phyloP scores from a whole-genome alignment of 345 rosid genomes.

The Camelina sativa region DNA sequence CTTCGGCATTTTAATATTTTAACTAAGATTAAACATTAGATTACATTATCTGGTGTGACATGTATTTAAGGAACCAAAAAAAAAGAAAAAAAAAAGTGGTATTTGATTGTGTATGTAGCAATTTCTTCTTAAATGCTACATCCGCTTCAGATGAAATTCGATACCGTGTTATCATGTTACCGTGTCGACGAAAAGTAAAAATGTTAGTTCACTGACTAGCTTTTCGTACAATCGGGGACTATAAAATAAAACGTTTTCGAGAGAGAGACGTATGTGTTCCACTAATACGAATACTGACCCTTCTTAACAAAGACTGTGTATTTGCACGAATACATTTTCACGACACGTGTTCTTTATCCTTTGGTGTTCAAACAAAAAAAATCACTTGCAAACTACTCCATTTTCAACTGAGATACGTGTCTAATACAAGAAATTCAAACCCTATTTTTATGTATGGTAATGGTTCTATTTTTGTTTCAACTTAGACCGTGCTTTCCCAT shows the following conservation, averaged over 20 bases:
- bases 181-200: not conserved
- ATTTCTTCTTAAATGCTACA: not conserved
- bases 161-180: not conserved
- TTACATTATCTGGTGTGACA: not conserved
- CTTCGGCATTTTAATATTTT: not conserved
- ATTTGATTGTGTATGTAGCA: not conserved
- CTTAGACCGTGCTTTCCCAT: not conserved
- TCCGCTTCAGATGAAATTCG: not conserved
- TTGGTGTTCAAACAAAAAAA: constrained; percentile 4
- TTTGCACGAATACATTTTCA: constrained; percentile 20
- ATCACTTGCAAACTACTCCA: not conserved
- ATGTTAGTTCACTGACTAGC: not conserved
- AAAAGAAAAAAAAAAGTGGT: not conserved
- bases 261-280: constrained; percentile 23
- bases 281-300: not conserved
- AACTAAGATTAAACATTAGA: not conserved
- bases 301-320: constrained; percentile 3
- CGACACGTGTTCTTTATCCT: constrained; percentile 24
- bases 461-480: constrained; percentile 10
- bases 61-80: no score
- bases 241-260: not conserved
- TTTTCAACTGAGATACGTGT: constrained; percentile 5
- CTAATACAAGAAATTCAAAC: not conserved
- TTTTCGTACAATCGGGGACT: not conserved
- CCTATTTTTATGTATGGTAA: not conserved